Base-by-base conservation (phyloP, 2,329 filamentous ascomycete species). In the Drechslera avenae region DNA sequence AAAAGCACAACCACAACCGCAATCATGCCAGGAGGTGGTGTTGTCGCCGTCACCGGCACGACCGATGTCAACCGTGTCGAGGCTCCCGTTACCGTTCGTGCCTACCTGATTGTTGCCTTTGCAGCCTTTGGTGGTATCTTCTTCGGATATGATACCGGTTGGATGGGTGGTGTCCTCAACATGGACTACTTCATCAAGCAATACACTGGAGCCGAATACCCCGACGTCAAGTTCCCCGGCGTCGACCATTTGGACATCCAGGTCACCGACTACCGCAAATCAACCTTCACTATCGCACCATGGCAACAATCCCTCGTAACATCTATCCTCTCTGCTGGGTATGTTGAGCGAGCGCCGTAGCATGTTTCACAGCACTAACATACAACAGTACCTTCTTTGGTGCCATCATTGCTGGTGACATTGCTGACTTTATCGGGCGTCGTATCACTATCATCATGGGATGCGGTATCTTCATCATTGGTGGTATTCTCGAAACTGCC, bases 121-220 rank as follows among this genome's bases (percentile, higher is more conserved):
- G 78, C 77, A 36, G 75, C 78, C 18, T 79, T 80, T 57, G 78
- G 78, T 62, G 78, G 78, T 66, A 58, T 57, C 40, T 89, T 90
- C 81, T 89, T 90, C 75, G 88, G 88, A 50, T 91, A 89, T 75
- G 88, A 91, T 69, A 89, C 87, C 34, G 88, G 88, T 66, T 89
- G 88, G 78, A 89, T 89, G 79, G 86, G 85, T 71, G 85, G 85
- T 75, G 84, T 87, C 61, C 76, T 83, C 26, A 82, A 62, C 34
- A 74, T 74, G 73, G 60, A 65, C 52, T 73, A 65, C 65, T 73
- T 73, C 60, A 72, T 72, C 61, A 65, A 71, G 21, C 65, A 70
- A 52, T 71, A 70, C 61, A 72, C 68, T 50, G 61, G 58, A 51
- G 33, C 50, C 6, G 63, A 69, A 33, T 72, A 71, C 46, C 67